Percentiles rank a stretch among this genome's conserved stretches.
phyloP scores from a whole-genome alignment of 106 monocot species.

The Allium cepa region DNA sequence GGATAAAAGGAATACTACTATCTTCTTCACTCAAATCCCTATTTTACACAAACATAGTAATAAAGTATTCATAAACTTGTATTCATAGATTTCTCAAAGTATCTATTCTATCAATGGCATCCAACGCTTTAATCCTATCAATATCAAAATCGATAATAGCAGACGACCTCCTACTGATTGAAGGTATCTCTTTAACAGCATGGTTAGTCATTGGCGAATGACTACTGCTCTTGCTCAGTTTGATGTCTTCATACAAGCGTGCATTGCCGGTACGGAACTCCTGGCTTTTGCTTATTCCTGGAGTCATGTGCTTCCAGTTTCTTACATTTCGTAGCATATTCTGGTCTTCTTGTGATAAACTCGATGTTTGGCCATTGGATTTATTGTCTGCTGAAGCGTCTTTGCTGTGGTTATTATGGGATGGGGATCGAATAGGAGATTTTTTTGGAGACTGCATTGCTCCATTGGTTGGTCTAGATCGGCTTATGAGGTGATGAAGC shows the following conservation, averaged over 20 bases:
- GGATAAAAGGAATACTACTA: neutral
- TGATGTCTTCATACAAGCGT: constrained; percentile 4
- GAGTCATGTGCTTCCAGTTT: constrained; percentile 6
- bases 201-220: constrained; percentile 33
- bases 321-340: constrained; percentile 31
- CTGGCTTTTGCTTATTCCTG: constrained; percentile 62
- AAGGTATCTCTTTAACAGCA: neutral
- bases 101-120: constrained; percentile 26
- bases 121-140: constrained; percentile 14
- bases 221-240: constrained; percentile 41
- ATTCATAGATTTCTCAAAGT: constrained; percentile 12
- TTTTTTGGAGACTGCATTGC: constrained; percentile 33
- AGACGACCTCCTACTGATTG: constrained; percentile 7
- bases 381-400: neutral
- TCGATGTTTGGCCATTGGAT: neutral
- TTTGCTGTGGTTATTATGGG: neutral
- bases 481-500: constrained; percentile 68
- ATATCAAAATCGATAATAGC: constrained; percentile 9
- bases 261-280: constrained; percentile 9
- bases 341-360: constrained; percentile 50
- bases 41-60: neutral
- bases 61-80: neutral
- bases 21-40: neutral
- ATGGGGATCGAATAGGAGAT: constrained; percentile 7
- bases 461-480: constrained; percentile 38